Evolutionary conservation across 2,329 filamentous ascomycete genomes (phyloP), one percentile per base, ranked within the genome.

Genomic region (Cladosporium sp.): DNA sequence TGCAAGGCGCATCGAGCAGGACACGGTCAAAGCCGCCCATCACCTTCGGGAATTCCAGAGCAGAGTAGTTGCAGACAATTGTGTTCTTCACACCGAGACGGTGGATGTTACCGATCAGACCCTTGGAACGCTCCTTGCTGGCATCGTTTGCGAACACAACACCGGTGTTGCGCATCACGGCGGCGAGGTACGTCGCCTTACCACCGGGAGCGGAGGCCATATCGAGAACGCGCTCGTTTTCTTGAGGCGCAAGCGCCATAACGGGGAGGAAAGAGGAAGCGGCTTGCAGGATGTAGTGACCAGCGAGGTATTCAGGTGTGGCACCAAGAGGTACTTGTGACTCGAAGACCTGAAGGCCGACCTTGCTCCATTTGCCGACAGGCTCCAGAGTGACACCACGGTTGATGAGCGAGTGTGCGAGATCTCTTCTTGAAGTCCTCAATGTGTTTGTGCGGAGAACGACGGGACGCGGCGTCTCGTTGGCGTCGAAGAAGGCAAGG

Each of bases 311-410:
- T 80, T 99, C 95, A 11, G 95, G 95, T 0, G 95, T 99, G 31
- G 95, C 95, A 85, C 93, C 93, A 1, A 97, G 86, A 2, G 93
- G 92, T 0, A 91, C 88, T 64, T 89, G 90, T 66, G 91, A 91
- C 79, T 99, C 95, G 78, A 99, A 99, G 67, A 99, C 88, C 78
- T 99, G 95, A 49, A 99, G 86, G 57, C 95, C 95, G 69, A 99
- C 93, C 82, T 99, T 99, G 72, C 91, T 95, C 95, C 95, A 99
- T 80, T 98, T 98, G 68, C 95, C 95, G 21, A 99, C 92, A 2
- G 95, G 95, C 79, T 99, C 94, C 46, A 99, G 86, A 16, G 93
- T 96, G 58, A 99, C 95, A 69, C 95, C 95, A 69, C 94, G 91
- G 81, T 97, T 97, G 84, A 97, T 97, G 67, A 97, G 86, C 1